A percentile compares a stretch with the other conserved stretches of the same genome.
These are phyloP conservation scores for Musa balbisiana DNA, from an alignment of 202 grass and related monocot species.

Conservation along the genomic window DNA sequence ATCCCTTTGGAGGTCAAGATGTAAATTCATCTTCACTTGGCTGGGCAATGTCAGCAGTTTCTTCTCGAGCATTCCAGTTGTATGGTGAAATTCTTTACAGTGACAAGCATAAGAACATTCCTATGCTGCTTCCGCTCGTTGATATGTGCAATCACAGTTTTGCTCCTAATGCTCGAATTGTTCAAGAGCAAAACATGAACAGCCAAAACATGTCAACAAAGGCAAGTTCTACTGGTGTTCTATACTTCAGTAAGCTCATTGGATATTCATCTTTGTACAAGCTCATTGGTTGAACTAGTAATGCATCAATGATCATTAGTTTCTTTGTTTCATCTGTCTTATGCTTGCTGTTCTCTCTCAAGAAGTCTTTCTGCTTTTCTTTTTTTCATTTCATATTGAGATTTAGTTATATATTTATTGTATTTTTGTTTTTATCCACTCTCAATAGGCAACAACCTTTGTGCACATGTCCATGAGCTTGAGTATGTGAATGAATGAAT, in stretches of 20 bases:
- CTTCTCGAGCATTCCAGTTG: conserved; percentile 82
- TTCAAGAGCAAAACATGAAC: conserved; percentile 62
- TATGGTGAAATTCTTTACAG: conserved; percentile 39
- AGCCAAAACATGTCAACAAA: conserved; percentile 73
- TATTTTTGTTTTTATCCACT: too few species aligned
- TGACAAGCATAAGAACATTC: conserved; percentile 38
- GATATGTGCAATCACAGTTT: conserved; percentile 99
- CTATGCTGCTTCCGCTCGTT: conserved; percentile 82
- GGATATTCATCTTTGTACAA: neutral
- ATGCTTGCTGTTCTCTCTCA: neutral
- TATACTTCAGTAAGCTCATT: neutral
- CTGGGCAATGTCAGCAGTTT: conserved; percentile 88
- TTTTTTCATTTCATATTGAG: too few species aligned
- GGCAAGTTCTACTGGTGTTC: conserved; percentile 32
- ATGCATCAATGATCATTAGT: neutral
- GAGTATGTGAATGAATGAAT: too few species aligned
- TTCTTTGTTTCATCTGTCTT: neutral
- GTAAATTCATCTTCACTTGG: conserved; percentile 76
- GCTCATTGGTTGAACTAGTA: neutral
- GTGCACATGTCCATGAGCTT: too few species aligned
- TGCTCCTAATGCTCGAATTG: conserved; percentile 68
- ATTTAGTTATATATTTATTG: too few species aligned
- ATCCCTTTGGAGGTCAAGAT: conserved; percentile 82
- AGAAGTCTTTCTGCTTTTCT: too few species aligned
- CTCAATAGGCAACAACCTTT: too few species aligned